Conservation (phyloP, 2,329 filamentous ascomycete genomes). For the Aureobasidium namibiae region DNA sequence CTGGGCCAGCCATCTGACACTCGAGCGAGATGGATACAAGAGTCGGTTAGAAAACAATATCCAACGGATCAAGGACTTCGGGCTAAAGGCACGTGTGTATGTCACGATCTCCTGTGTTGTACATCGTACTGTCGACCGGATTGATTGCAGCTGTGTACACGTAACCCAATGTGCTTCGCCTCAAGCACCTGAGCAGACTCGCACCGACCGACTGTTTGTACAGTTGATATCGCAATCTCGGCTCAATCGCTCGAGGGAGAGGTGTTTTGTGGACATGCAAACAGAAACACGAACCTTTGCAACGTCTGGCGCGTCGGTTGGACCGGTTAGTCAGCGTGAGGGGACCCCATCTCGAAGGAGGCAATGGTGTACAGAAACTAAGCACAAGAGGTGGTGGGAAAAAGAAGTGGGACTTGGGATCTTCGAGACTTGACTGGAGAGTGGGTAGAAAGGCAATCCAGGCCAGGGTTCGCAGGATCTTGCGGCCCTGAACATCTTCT, state of each 20-base stretch:
- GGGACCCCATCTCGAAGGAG: neutral
- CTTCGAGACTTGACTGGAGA: neutral
- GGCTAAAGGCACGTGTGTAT: neutral
- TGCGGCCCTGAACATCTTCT: neutral
- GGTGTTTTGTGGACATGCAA: constrained; percentile 9
- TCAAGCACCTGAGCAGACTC: constrained; percentile 4
- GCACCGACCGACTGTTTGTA: constrained; percentile 4
- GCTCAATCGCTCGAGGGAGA: neutral
- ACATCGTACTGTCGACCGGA: neutral
- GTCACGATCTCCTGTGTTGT: neutral
- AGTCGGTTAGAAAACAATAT: neutral
- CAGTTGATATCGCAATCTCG: constrained; percentile 13
- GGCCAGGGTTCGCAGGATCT: neutral
- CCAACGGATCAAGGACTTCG: neutral
- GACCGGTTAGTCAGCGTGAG: neutral
- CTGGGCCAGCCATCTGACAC: neutral
- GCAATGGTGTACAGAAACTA: neutral
- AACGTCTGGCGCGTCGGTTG: constrained; percentile 7
- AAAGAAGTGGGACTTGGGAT: neutral
- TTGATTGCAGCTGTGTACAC: neutral
- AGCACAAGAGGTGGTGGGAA: constrained; percentile 1
- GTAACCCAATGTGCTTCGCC: constrained; percentile 1
- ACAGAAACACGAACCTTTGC: constrained; percentile 3
- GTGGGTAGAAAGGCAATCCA: neutral
- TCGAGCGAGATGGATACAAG: no score